These are phyloP conservation scores for Psilocybe sp. DNA, from an alignment of 768 basidiomycete species.

Conservation along the genomic window DNA sequence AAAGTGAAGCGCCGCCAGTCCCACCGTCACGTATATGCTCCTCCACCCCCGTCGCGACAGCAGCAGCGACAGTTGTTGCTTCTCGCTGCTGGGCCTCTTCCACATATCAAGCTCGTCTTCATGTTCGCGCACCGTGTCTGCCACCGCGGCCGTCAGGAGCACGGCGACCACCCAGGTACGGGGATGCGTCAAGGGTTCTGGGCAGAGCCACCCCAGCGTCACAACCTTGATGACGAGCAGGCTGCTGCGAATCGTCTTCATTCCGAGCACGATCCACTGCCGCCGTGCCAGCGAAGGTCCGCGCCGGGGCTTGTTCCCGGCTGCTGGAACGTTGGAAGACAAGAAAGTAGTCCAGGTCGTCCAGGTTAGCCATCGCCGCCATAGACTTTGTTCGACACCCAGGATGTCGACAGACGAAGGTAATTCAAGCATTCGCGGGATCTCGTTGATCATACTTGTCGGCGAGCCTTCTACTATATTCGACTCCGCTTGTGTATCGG, in stretches of 20 bases:
- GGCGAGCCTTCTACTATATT: not conserved
- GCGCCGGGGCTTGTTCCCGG: not conserved
- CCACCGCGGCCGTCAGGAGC: constrained; percentile 20
- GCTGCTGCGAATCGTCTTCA: constrained; percentile 16
- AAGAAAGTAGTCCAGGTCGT: constrained; percentile 4
- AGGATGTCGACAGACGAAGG: constrained; percentile 21
- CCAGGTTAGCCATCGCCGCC: constrained; percentile 12
- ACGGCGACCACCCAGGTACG: constrained; percentile 14
- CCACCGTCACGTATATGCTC: constrained; percentile 15
- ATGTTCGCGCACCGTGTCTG: constrained; percentile 20
- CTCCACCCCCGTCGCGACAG: not conserved
- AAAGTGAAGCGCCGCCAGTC: constrained; percentile 18
- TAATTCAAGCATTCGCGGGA: constrained; percentile 14
- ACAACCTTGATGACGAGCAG: constrained; percentile 18
- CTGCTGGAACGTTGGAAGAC: not conserved
- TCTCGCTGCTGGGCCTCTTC: not conserved
- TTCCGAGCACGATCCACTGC: not conserved
- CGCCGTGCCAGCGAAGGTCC: not conserved
- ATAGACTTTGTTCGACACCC: constrained; percentile 18
- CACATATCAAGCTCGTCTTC: constrained; percentile 8
- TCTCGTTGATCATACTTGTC: constrained; percentile 5
- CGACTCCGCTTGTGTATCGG: not conserved
- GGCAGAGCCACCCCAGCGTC: constrained; percentile 17
- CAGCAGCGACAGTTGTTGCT: not conserved
- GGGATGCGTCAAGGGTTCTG: constrained; percentile 11